These are phyloP conservation scores for Trypanosoma avium DNA, from an alignment of 208 protist genomes.

Conservation along the genomic window DNA sequence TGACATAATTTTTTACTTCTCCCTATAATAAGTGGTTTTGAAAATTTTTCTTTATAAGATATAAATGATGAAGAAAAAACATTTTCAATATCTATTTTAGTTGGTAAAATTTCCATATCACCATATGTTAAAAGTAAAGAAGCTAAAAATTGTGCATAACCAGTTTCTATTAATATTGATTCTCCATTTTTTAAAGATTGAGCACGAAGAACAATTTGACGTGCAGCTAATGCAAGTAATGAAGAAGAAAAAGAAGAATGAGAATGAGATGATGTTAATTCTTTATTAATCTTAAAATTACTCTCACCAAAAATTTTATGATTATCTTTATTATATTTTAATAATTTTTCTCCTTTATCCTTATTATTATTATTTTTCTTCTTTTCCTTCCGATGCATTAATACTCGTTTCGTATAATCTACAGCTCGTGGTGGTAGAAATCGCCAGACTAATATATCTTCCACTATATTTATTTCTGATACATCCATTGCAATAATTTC, in stretches of 20 bases:
- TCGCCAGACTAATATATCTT: slow-evolving; percentile 17
- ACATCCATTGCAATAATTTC: slow-evolving; percentile 26
- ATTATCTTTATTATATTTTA: too few relatives aligned
- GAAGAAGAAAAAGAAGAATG: background rate
- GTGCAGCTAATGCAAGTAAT: background rate
- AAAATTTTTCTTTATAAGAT: background rate
- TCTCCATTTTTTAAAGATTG: slow-evolving; percentile 1
- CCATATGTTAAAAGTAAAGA: slow-evolving; percentile 16
- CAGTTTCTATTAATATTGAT: slow-evolving; percentile 1
- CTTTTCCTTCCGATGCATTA: background rate
- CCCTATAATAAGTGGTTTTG: background rate
- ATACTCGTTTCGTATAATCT: too few relatives aligned
- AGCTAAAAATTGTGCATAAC: slow-evolving; percentile 20
- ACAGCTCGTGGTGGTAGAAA: slow-evolving; percentile 17
- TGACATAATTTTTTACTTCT: background rate
- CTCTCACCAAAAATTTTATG: too few relatives aligned
- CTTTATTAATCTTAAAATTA: too few relatives aligned
- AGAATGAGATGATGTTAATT: too few relatives aligned
- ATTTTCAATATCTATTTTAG: too few relatives aligned
- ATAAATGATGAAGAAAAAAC: background rate
- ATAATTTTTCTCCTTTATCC: too few relatives aligned
- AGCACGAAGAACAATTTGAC: slow-evolving; percentile 19
- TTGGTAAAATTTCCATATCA: slow-evolving; percentile 18
- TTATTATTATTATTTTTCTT: background rate
- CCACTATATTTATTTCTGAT: slow-evolving; percentile 12